Evolutionary conservation across 805 yeast genomes (phyloP), one percentile per base, ranked within the genome.

Genomic region (Wickerhamiella nectarea): DNA sequence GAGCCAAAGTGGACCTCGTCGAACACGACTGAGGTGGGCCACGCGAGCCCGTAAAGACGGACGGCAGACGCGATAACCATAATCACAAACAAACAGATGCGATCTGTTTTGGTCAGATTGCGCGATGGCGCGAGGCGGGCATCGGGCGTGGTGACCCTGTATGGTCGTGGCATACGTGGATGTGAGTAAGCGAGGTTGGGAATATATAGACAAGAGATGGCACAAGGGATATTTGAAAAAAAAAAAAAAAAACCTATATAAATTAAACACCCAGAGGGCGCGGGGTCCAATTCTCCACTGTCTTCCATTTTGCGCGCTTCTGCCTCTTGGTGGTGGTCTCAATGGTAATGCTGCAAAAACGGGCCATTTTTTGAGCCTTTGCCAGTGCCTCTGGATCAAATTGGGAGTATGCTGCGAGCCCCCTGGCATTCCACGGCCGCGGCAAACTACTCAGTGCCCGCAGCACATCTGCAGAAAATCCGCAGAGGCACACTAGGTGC

Each of bases 1-100:
- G 93, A 93, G 45, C 98, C 98, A 56, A 91, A 91, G 62, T 83
- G 94, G 34, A 82, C 91, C 61, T 89, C 98, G 61, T 86, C 95
- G 52, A 83, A 83, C 10, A 89, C 94, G 29, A 86, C 93, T 22
- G 87, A 75, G 54, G 76, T 63, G 33, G 99, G 99, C 49, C 64
- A 57, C 21, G 71, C 65, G 46, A 91, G 66, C 43, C 71, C 65
- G 51, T 68, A 65, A 43, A 80, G 66, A 52, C 99, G 75, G 40
- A 84, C 71, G 38, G 61, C 54, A 10, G 68, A 48, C 0, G 94
- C 72, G 29, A 77, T 51, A 1, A 69, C 51, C n/a, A 74, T 54
- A 43, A 83, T 63, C 12, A 65, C 43, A 17, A 50, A 50, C 18
- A 62, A 55, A 26, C 46, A 47, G 34, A 48, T 48, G 48, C 55